phyloP scores from a whole-genome alignment of 176 grass and related monocot genomes.

The Paspalum notatum region DNA sequence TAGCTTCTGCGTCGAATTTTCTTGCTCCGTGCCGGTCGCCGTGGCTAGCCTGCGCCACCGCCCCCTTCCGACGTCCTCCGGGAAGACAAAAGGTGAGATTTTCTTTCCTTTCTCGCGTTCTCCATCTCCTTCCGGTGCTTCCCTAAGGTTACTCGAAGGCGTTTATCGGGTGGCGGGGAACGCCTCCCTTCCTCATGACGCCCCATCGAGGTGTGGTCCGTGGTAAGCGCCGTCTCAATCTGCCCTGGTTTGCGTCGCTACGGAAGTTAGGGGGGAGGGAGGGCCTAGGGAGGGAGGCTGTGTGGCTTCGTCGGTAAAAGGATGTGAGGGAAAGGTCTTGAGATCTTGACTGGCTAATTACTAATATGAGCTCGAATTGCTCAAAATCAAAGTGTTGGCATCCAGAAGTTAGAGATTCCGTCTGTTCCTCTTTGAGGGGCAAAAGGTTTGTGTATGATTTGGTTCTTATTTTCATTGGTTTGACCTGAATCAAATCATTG shows the following conservation, averaged over 20 bases:
- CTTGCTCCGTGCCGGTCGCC: not conserved
- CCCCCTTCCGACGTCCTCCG: not conserved
- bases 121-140: not conserved
- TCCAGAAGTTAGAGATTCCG: not conserved
- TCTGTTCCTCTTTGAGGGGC: not conserved
- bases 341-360: not conserved
- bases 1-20: not conserved
- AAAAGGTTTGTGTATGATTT: not conserved
- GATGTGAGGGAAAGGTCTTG: not conserved
- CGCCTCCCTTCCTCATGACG: not conserved
- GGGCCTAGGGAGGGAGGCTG: no score
- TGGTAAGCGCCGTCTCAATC: not conserved
- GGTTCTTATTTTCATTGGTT: not conserved
- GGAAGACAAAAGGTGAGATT: constrained; percentile 20
- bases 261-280: not conserved
- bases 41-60: not conserved
- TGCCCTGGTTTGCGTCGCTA: not conserved
- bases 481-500: not conserved
- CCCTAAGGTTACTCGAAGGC: not conserved
- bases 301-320: not conserved
- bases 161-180: not conserved
- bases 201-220: not conserved
- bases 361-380: not conserved
- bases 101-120: not conserved
- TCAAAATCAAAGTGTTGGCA: not conserved